Conservation (phyloP, 176 grass and related monocot species). For the Urochloa ruziziensis region DNA sequence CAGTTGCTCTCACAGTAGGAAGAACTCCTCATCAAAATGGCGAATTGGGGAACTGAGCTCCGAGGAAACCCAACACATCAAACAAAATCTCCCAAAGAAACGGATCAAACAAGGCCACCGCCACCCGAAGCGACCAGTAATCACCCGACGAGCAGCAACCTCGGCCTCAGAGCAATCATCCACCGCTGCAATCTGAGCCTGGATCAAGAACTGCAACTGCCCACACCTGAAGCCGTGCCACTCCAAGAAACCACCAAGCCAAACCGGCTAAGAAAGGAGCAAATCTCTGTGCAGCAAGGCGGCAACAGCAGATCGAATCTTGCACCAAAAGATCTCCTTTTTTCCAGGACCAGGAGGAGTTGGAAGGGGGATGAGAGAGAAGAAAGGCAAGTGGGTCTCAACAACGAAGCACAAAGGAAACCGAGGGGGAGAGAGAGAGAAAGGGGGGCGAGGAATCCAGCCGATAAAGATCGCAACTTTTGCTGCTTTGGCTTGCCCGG, state of each 20-base stretch:
- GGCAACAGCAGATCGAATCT: slow-evolving; percentile 34
- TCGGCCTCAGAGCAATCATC: not conserved
- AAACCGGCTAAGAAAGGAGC: slow-evolving; percentile 19
- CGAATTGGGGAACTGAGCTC: slow-evolving; percentile 33
- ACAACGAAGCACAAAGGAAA: slow-evolving; percentile 21
- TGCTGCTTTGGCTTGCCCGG: not conserved
- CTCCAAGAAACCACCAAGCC: slow-evolving; percentile 13
- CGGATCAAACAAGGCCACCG: slow-evolving; percentile 3
- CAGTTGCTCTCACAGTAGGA: slow-evolving; percentile 42
- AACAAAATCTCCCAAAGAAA: slow-evolving; percentile 1
- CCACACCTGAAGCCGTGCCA: not conserved
- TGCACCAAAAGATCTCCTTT: slow-evolving; percentile 37
- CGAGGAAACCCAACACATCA: slow-evolving; percentile 30
- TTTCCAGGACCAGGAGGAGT: slow-evolving; percentile 31
- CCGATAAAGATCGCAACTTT: slow-evolving; percentile 55
- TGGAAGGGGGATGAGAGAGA: slow-evolving; percentile 27
- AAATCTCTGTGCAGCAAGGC: slow-evolving; percentile 16
- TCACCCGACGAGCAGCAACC: not conserved
- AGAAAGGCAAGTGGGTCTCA: slow-evolving; percentile 20
- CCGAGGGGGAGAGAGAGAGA: not conserved
- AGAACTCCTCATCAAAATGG: slow-evolving; percentile 61
- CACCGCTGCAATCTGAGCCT: slow-evolving; percentile 14
- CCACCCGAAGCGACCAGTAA: not conserved
- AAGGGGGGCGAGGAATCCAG: slow-evolving; percentile 11
- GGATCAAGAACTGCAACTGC: slow-evolving; percentile 23